Base-by-base conservation (phyloP, 2,329 filamentous ascomycete species). In the Torrubiella hemipterigena region DNA sequence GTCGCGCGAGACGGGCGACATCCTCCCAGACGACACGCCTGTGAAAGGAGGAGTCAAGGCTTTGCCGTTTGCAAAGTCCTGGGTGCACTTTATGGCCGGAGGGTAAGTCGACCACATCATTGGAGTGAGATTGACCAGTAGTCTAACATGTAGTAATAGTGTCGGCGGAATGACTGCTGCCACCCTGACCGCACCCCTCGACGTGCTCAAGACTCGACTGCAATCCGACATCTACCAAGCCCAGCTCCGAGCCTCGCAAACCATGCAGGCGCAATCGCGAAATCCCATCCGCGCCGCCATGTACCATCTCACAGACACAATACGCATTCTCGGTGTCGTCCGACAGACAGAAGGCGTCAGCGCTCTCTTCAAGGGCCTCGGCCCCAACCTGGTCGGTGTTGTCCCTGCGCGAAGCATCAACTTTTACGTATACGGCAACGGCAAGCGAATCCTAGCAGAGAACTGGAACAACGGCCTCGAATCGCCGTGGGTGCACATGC, bases 151-250 rank as follows among this genome's bases (percentile, higher is more conserved):
- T 27, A 30, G 19, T 22, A 40, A 20, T 42, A 93, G 87, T 25
- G 60, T 84, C 31, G 87, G 87, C 44, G 87, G 87, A 44, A 93
- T 94, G 78, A 86, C 84, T 13, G 80, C 89, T 9, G 83, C 89
- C 16, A 78, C 82, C n/a, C 59, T 95, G n/a, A 95, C 89, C 2
- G 86, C 85, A 7, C 89, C 89, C 15, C 79, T 96, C 37, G 89
- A 95, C 50, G 87, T 95, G 19, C 70, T 96, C 30, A 93, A 93
- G 56, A 96, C 89, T 9, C 77, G 89, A 21, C 67, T 96, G 4
- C 89, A 96, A 54, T 93, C 85, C 47, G 87, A 93, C 50, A 93
- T 93, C 54, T 95, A 95, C 65, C 84, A 94, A 54, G 68, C 77
- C 7, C 83, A 94, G 55, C 69, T 94, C 27, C 69, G 69, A 18